A percentile compares a stretch with the other conserved stretches of the same genome.
phyloP scores from a whole-genome alignment of 2,329 filamentous ascomycete species.

The Fusarium anthophilum region DNA sequence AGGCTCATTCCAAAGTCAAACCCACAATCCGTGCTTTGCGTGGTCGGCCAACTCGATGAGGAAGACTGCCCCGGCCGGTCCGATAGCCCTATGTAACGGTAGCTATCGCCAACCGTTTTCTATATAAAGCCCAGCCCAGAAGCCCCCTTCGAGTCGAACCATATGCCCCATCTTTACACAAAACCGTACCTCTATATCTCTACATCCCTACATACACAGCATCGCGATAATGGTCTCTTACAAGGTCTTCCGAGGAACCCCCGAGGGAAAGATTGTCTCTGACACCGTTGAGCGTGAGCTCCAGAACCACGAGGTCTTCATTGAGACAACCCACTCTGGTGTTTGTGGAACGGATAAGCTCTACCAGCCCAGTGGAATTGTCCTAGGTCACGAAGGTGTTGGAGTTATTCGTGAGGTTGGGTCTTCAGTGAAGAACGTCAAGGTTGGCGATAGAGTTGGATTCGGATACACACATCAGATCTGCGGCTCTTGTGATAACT shows the following conservation, averaged over 20 bases:
- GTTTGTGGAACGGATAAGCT: slow-evolving; percentile 34
- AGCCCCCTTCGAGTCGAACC: background rate
- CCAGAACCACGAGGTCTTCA: slow-evolving; percentile 29
- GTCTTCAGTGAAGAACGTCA: slow-evolving; percentile 19
- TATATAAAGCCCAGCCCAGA: slow-evolving; percentile 14
- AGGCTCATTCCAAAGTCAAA: background rate
- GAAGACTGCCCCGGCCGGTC: slow-evolving; percentile 7
- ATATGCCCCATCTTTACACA: background rate
- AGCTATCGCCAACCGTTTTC: background rate
- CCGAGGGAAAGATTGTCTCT: slow-evolving; percentile 32
- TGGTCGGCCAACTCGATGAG: slow-evolving; percentile 1
- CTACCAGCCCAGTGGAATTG: slow-evolving; percentile 18
- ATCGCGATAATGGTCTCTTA: slow-evolving; percentile 24
- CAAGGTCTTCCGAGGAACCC: slow-evolving; percentile 30
- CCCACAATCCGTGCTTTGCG: background rate
- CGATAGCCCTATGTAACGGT: background rate
- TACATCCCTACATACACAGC: background rate
- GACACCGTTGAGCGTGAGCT: slow-evolving; percentile 24
- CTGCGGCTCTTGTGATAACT: slow-evolving; percentile 34
- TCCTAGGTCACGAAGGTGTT: slow-evolving; percentile 28
- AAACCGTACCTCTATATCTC: background rate
- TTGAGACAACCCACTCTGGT: slow-evolving; percentile 36
- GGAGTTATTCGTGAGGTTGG: slow-evolving; percentile 26
- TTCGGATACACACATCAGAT: slow-evolving; percentile 36
- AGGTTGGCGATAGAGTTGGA: slow-evolving; percentile 30